These are phyloP conservation scores for Macrolepiota dolichaula DNA, from an alignment of 768 basidiomycete genomes.

Conservation along the genomic window DNA sequence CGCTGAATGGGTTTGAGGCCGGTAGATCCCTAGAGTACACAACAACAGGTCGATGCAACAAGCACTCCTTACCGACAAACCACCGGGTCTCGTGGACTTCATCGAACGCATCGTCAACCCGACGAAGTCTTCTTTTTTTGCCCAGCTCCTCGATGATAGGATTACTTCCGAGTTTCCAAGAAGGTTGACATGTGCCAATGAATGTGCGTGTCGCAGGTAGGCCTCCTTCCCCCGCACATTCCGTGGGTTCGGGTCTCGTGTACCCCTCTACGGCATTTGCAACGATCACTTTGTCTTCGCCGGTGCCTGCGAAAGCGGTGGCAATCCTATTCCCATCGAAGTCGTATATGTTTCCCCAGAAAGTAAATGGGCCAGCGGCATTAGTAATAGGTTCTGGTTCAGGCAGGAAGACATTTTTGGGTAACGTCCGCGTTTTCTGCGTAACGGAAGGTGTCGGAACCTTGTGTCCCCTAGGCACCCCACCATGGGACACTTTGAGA, in stretches of 20 bases:
- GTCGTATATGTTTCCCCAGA: constrained; percentile 9
- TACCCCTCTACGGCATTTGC: constrained; percentile 4
- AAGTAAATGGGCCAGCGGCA: background rate
- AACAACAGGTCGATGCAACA: constrained; percentile 5
- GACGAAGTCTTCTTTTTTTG: background rate
- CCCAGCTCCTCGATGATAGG: constrained; percentile 10
- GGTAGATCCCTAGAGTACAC: background rate
- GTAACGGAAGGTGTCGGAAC: background rate
- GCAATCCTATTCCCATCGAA: constrained; percentile 2
- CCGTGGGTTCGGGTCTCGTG: background rate
- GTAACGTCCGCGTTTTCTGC: background rate
- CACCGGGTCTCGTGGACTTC: constrained; percentile 1
- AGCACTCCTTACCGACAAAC: constrained; percentile 7
- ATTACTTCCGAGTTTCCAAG: constrained; percentile 13
- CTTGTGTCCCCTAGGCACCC: background rate
- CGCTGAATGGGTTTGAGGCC: background rate
- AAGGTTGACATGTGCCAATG: constrained; percentile 13
- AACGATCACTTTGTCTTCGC: background rate
- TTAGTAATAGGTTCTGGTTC: background rate
- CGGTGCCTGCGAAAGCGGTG: background rate
- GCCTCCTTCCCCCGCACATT: background rate
- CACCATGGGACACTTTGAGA: background rate
- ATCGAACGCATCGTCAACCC: background rate
- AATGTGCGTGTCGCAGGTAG: constrained; percentile 9
- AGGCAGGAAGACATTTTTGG: background rate